Conservation (phyloP, 2,329 filamentous ascomycete species). For the Venturia oleaginea region DNA sequence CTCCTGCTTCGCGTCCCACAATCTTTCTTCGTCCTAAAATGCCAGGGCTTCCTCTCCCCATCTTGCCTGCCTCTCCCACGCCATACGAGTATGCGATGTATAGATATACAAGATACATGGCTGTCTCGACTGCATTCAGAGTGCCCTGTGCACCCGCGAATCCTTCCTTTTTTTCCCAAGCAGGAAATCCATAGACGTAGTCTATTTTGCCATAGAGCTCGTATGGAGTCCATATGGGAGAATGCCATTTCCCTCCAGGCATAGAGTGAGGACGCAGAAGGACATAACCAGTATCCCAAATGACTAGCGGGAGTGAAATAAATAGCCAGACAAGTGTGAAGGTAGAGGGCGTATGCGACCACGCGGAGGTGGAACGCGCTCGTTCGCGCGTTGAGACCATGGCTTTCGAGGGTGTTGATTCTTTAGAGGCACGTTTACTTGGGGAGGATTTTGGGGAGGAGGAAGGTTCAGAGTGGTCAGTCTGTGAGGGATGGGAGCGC, state of each 20-base stretch:
- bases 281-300: slow-evolving; percentile 76
- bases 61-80: slow-evolving; percentile 25
- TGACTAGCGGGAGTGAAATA: slow-evolving; percentile 66
- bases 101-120: slow-evolving; percentile 55
- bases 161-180: slow-evolving; percentile 57
- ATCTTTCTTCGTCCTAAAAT: slow-evolving; percentile 23
- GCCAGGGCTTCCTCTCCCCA: slow-evolving; percentile 31
- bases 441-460: slow-evolving; percentile 22
- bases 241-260: slow-evolving; percentile 65
- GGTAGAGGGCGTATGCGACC: slow-evolving; percentile 53
- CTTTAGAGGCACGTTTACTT: slow-evolving; percentile 19
- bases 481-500: slow-evolving; percentile 28
- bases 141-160: slow-evolving; percentile 68
- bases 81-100: slow-evolving; percentile 21
- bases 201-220: slow-evolving; percentile 72
- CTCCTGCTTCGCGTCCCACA: slow-evolving; percentile 40
- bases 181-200: slow-evolving; percentile 70
- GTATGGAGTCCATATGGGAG: slow-evolving; percentile 67
- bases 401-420: slow-evolving; percentile 21
- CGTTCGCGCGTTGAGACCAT: slow-evolving; percentile 19
- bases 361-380: slow-evolving; percentile 23
- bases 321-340: slow-evolving; percentile 61
- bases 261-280: slow-evolving; percentile 73
- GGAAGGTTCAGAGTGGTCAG: slow-evolving; percentile 24
- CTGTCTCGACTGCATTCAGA: slow-evolving; percentile 60